phyloP scores from a whole-genome alignment of 2,329 filamentous ascomycete species.

The Bipolaris oryzae region DNA sequence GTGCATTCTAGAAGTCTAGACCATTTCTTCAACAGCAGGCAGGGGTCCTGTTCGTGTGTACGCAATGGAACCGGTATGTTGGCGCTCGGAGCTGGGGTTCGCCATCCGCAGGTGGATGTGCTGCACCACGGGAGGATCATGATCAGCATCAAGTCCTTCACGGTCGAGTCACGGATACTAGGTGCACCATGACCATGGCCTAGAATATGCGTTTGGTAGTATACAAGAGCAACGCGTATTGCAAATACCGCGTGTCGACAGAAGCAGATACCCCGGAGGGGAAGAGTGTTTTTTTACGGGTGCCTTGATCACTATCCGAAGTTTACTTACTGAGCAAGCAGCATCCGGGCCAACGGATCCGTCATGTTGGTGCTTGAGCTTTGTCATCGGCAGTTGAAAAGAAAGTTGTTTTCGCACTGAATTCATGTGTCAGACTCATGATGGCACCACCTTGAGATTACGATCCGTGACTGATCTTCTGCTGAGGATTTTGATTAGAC shows the following conservation, averaged over 20 bases:
- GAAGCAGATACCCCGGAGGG: neutral
- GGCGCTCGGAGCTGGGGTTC: constrained; percentile 20
- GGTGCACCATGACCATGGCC: neutral
- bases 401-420: neutral
- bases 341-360: no score
- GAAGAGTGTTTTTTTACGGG: neutral
- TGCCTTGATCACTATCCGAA: neutral
- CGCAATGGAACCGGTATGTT: constrained; percentile 10
- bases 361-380: neutral
- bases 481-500: constrained; percentile 1
- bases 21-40: neutral
- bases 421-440: neutral
- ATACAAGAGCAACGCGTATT: constrained; percentile 3
- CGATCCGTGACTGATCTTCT: neutral
- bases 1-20: constrained; percentile 9
- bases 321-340: neutral
- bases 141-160: constrained; percentile 21
- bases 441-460: neutral
- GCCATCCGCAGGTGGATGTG: constrained; percentile 16
- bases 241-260: neutral
- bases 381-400: neutral
- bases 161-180: constrained; percentile 7
- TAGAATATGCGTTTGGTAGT: neutral
- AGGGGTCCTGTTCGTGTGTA: constrained; percentile 2
- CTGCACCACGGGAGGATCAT: constrained; percentile 28